Conservation (phyloP, 2,329 filamentous ascomycete species). For the Fusarium sp. region DNA sequence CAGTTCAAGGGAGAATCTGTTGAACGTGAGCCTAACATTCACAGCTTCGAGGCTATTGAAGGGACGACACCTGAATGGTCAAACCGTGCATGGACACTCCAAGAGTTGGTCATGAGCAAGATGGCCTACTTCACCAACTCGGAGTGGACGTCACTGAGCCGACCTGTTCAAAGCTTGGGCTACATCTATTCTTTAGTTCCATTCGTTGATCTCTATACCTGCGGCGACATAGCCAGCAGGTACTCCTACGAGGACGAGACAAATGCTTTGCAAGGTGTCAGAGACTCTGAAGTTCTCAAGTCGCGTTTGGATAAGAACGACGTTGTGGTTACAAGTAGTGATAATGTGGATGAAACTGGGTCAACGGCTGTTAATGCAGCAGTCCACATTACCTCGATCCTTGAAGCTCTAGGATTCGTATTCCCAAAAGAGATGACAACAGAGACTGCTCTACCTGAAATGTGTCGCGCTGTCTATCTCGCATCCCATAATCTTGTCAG, state of each 20-base stretch:
- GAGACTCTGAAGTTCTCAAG: not conserved
- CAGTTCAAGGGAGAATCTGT: not conserved
- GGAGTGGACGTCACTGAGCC: not conserved
- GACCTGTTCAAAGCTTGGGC: conserved; percentile 1
- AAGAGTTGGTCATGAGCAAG: conserved; percentile 6
- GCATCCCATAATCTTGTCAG: not conserved
- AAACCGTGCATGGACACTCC: conserved; percentile 3
- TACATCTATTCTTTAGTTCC: conserved; percentile 2
- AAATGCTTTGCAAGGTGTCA: not conserved
- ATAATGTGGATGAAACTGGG: not conserved
- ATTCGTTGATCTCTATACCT: not conserved
- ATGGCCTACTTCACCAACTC: conserved; percentile 5
- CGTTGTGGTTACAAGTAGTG: not conserved
- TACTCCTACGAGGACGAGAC: not conserved
- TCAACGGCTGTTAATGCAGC: not conserved
- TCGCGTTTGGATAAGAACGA: not conserved
- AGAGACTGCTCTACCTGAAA: not conserved
- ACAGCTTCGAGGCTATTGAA: not conserved
- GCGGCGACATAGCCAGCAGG: not conserved
- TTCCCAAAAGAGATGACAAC: not conserved
- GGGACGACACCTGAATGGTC: not conserved
- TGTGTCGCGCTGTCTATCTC: not conserved
- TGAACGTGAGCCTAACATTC: not conserved
- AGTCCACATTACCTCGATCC: not conserved
- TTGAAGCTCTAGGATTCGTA: not conserved